Evolutionary conservation across 495 filamentous ascomycete genomes (phyloP), one percentile per base, ranked within the genome.

Genomic region (Penicillium psychrofluorescens): DNA sequence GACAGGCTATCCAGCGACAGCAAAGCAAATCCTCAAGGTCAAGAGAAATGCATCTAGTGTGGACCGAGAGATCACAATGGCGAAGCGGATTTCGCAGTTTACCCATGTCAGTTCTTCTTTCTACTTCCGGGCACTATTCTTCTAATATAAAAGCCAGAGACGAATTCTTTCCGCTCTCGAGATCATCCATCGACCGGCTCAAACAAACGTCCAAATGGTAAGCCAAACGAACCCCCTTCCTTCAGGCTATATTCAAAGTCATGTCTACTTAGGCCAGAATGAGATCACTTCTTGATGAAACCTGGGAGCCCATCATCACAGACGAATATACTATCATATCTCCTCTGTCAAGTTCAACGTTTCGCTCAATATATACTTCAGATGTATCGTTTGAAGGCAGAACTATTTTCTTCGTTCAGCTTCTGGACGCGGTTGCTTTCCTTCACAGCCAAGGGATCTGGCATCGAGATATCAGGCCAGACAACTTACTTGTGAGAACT

Each of bases 391-490:
- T 12, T 2, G 22, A 22, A 29, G 11, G 42, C n/a, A 38, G 22
- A 37, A 15, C 9, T 8, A 36, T 11, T 2, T 44, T 36, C 12
- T 44, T 38, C 34, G 11, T 12, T 14, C 42, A 38, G 34, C 22
- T 44, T 6, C 10, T 44, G 11, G 42, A 38, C 22, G 34, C 42
- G 29, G 88, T 95, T 47, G 89, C 91, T 61, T 95, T 92, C 61
- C 61, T 95, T 32, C 88, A 95, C 62, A 78, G 83, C 2, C 88
- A 92, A 64, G 87, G 88, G 12, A 80, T 94, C 35, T 79, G 89
- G 11, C 88, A 95, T 58, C 80, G 88, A 40, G 88, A 95, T 63
- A 90, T 94, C 67, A 95, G 92, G 59, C 88, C 88, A 0, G 89
- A 92, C 61, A 95, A 94, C 50, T 16, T 44, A 7, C 35, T 44